Base-by-base conservation (phyloP, 331 rosid genomes). In the Malus hybrid region DNA sequence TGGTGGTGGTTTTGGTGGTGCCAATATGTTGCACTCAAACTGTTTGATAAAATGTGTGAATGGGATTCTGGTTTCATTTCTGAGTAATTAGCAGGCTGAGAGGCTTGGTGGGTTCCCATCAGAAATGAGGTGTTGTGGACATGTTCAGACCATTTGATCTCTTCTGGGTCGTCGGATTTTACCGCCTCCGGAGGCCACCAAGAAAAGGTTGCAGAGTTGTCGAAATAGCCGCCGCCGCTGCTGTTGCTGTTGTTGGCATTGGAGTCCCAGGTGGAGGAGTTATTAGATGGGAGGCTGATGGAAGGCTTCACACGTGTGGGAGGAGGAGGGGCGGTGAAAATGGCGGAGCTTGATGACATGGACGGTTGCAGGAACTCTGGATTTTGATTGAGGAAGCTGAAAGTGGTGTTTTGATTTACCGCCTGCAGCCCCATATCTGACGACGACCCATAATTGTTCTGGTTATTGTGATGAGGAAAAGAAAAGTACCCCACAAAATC, bases 101-200 rank as follows among this genome's bases (percentile, higher is more conserved):
- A 44, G 78, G 56, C 70, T 65, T 90, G 87, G 22, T 81, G 18
- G 75, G 54, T 77, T 69, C 84, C 92, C 48, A 85, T 61, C 54
- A 79, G 78, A 65, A 74, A 85, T 3, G 90, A 93, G 50, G 81
- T 77, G 52, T 80, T 77, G 52, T 81, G 88, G 11, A 91, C 71
- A 71, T 83, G 87, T 36, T 90, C 97, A 5, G 88, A 86, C 98
- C 97, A 93, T 83, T 88, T 93, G 3, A 89, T 85, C 59, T 88
- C 97, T 65, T 88, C 93, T 10, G 67, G 78, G 42, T 66, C 79
- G 48, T 63, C 81, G 56, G 86, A 70, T 83, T 91, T 88, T 15
- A 57, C 67, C 31, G 83, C 76, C 27, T 87, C 96, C 42, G 85
- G 76, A 24, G 77, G 59, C 11, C 86, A 91, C 97, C 94, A 87